A percentile compares a stretch with the other conserved stretches of the same genome.
phyloP scores from a whole-genome alignment of 2,329 filamentous ascomycete species.

The Volutella citrinella region DNA sequence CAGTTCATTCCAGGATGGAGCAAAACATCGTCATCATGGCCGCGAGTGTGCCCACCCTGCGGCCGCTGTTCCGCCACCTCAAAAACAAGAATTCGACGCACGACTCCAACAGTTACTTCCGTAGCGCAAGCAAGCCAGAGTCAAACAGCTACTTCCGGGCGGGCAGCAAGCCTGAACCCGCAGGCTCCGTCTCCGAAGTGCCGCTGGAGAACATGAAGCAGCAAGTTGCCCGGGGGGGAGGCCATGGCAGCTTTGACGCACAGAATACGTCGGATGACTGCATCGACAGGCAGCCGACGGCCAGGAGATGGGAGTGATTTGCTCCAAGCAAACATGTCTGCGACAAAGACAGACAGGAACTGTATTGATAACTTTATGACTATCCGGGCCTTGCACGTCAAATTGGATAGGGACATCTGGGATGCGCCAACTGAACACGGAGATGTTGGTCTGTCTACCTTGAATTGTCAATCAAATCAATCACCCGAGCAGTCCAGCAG shows the following conservation, averaged over 20 bases:
- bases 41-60: conserved; percentile 5
- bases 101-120: background rate
- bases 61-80: conserved; percentile 7
- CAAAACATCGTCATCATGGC: conserved; percentile 15
- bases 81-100: background rate
- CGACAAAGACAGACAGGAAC: too few species aligned
- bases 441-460: too few species aligned
- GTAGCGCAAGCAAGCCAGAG: conserved; percentile 1
- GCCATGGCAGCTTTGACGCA: background rate
- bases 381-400: too few species aligned
- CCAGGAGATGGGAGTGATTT: too few species aligned
- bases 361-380: too few species aligned
- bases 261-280: conserved; percentile 4
- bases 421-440: too few species aligned
- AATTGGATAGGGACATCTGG: too few species aligned
- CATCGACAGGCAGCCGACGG: background rate
- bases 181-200: conserved; percentile 3
- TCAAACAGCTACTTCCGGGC: conserved; percentile 2
- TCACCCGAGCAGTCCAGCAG: too few species aligned
- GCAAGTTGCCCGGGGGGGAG: background rate
- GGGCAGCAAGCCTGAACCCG: background rate
- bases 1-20: conserved; percentile 4
- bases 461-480: too few species aligned
- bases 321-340: too few species aligned
- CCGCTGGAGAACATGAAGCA: conserved; percentile 1